Evolutionary conservation across 305 asterid species (phyloP), one percentile per base, ranked within the genome.

Genomic region (Solanum hybrid): DNA sequence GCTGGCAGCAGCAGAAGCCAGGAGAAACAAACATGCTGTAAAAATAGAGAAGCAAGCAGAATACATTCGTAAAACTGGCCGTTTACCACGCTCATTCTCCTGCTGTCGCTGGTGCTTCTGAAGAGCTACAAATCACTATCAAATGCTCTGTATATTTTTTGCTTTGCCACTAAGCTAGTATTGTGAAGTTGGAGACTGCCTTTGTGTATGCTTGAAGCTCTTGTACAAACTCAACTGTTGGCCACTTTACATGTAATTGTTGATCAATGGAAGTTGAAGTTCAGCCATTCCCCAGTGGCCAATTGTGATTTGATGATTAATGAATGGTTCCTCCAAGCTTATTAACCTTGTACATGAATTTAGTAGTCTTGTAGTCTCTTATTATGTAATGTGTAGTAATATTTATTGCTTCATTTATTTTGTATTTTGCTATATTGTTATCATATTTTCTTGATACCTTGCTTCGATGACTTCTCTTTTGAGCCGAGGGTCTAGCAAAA

Each of bases 31-130:
- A 14, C 74, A 57, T 36, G 91, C 91, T 33, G 90, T 89, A 77
- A 92, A 89, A 90, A 80, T 88, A 40, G 94, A 91, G 69, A 82
- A 89, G 78, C 90, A 91, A 71, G 91, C 92, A 46, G 94, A 91
- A 83, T 77, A 90, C 89, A 92, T 92, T 76, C 94, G 92, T 26
- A 91, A 37, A 88, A 92, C 93, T 75, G 93, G 94, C 29, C 92
- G 86, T 22, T 13, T 91, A 71, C 94, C 93, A 0, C 42, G 57
- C 51, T 91, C 93, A 28, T 91, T 90, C 73, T 87, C 90, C 7
- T 91, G 78, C 57, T 90, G 88, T 34, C 61, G 76, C 39, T 87
- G 88, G 90, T 81, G 91, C 76, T 87, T 79, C 42, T 90, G 75
- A 71, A 84, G 33, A n/a, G 76, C 76, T 31, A 1, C 76, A 57